Conservation (phyloP, 768 basidiomycete genomes). For the Lactarius hengduanensis region DNA sequence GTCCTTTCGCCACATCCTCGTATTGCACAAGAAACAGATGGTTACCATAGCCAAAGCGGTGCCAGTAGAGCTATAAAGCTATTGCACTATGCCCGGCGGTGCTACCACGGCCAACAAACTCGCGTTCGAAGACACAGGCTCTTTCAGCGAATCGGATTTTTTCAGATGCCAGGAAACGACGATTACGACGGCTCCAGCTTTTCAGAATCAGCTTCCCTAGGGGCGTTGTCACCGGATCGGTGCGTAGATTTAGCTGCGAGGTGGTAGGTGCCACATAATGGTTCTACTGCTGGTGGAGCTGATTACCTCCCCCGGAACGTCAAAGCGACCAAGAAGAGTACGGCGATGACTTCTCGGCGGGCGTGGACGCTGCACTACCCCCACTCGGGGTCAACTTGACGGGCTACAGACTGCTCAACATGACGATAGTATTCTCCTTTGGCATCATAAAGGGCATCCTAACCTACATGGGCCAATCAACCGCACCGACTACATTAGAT, state of each 20-base stretch:
- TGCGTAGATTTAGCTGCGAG: neutral
- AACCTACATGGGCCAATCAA: conserved; percentile 11
- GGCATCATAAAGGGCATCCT: conserved; percentile 8
- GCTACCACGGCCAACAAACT: neutral
- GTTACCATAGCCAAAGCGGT: neutral
- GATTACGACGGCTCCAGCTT: neutral
- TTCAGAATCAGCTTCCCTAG: neutral
- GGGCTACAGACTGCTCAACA: conserved; percentile 13
- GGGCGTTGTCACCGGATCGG: neutral
- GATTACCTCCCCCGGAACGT: neutral
- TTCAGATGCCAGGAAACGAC: neutral
- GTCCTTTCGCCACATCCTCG: neutral
- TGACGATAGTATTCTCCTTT: neutral
- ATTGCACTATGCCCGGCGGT: neutral
- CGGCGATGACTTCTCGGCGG: neutral
- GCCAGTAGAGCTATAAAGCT: neutral
- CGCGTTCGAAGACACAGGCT: neutral
- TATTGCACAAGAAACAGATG: neutral
- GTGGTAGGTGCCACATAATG: conserved; percentile 1
- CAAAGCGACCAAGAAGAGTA: neutral
- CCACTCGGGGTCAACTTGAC: conserved; percentile 18
- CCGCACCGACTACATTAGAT: conserved; percentile 11
- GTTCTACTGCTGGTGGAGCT: neutral
- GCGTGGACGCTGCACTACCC: neutral
- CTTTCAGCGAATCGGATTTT: neutral